Base-by-base conservation (phyloP, 192 early-diverging fungal species). In the Linderina pennispora region DNA sequence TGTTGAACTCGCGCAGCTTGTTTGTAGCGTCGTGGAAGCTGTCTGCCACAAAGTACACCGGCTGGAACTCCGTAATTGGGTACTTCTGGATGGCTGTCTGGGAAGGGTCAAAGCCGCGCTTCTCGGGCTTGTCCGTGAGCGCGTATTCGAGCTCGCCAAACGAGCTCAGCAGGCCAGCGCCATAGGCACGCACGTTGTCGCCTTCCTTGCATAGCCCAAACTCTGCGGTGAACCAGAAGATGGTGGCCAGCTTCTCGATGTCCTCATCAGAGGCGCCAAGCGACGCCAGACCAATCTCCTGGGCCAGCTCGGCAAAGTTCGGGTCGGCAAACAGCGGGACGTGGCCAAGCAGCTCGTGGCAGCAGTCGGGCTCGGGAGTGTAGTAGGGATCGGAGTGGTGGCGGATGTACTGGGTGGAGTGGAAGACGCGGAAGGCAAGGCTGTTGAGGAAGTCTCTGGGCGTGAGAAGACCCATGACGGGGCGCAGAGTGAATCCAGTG, bases 321-420 rank as follows among this genome's bases (percentile, higher is more conserved):
- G 86, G 83, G 49, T 85, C 81, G 37, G 82, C 84, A 70, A 90
- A 85, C 57, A 85, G 55, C 11, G 83, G 83, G 21, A 76, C 91
- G 48, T 98, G 94, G 34, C 94, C 94, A 15, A 98, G 72, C 13
- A 95, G 76, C 69, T 98, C 94, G 58, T 98, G 94, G 73, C 94
- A 98, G 44, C 91, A 80, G 64, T 98, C 94, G 37, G 85, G 85
- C 60, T 94, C 93, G 17, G 94, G 94, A 3, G 94, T 97, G 61
- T 93, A 97, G 33, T 90, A 74, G 15, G 94, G 94, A 34, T 77
- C 75, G 3, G 89, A 90, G 62, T 86, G 81, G 59, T 98, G 94
- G 20, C 94, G 88, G 63, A 98, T 92, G 65, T 98, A 98, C 74
- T 98, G 94, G 8, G 94, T 98, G 33, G 84, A 87, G 69, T 94